Base-by-base conservation (phyloP, 83 land plant species). In the Picea abies region DNA sequence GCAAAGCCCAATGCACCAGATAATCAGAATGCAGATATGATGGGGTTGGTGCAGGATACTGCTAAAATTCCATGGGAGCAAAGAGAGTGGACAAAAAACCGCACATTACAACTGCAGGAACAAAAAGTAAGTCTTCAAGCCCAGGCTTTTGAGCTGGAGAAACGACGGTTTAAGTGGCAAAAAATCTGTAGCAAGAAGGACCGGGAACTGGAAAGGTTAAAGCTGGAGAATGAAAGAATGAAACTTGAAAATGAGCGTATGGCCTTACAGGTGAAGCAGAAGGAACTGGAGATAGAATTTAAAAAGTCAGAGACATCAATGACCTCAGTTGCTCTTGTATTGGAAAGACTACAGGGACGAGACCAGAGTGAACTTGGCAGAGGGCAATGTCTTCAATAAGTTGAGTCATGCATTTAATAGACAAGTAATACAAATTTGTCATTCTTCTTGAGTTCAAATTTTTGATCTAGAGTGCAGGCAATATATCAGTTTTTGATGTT, bases 241-340 rank as follows among this genome's bases (percentile, higher is more conserved):
- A 90, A 85, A 83, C 88, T 94, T 52, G 96, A 94, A 63, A 94
- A 92, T 82, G 94, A 92, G 79, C 82, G 89, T 4, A 86, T 94
- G 89, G 77, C 83, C 16, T 60, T 94, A 22, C 89, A 86, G 32
- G 61, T 94, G 78, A 90, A 86, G 89, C 90, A 85, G 82, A 90
- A 87, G 82, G 94, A 91, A 79, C 39, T 93, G 81, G 90, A 88
- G 41, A 63, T 87, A 15, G 87, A 87, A 8, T 71, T 20, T 6
- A 84, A 61, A 29, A 72, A 70, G 66, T 80, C 88, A 69, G 88
- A 84, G 37, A 70, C 66, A 32, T 62, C 80, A 79, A 32, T 32
- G 25, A 19, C 39, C 66, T 79, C 66, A 61, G 22, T 79, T 60
- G 26, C 65, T 29, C 66, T 35, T 62, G 44, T 61, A 7, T 0